phyloP scores from a whole-genome alignment of 2,329 filamentous ascomycete species.

The Phialemoniopsis sp. region DNA sequence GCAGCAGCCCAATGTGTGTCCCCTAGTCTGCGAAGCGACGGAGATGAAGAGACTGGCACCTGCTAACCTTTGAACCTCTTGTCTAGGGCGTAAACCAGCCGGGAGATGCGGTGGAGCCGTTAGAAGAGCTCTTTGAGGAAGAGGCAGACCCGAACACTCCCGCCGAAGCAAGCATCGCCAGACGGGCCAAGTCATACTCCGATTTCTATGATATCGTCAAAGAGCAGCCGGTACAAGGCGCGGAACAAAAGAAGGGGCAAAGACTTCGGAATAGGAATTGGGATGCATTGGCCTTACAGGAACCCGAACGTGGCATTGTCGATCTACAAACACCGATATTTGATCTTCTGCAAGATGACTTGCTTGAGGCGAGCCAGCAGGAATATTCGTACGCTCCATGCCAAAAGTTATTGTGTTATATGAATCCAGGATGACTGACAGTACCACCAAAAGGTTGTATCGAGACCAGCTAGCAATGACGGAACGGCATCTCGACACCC shows the following conservation, averaged over 20 bases:
- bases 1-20: constrained; percentile 55
- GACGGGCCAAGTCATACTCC: constrained; percentile 73
- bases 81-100: constrained; percentile 49
- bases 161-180: constrained; percentile 59
- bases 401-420: neutral
- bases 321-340: constrained; percentile 19
- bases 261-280: constrained; percentile 28
- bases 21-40: neutral
- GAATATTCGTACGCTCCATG: constrained; percentile 66
- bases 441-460: constrained; percentile 56
- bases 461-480: constrained; percentile 77
- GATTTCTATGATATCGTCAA: constrained; percentile 67
- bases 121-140: constrained; percentile 57
- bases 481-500: constrained; percentile 71
- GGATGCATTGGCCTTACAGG: constrained; percentile 44
- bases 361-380: constrained; percentile 79
- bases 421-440: constrained; percentile 13
- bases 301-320: constrained; percentile 5
- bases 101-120: constrained; percentile 46
- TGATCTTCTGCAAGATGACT: constrained; percentile 60
- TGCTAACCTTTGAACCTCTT: constrained; percentile 3
- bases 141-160: constrained; percentile 51
- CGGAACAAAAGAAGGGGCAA: constrained; percentile 24
- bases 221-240: constrained; percentile 38
- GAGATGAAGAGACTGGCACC: neutral